Evolutionary conservation across 495 filamentous ascomycete genomes (phyloP).

Genomic region (Aspergillus cavernicola): DNA sequence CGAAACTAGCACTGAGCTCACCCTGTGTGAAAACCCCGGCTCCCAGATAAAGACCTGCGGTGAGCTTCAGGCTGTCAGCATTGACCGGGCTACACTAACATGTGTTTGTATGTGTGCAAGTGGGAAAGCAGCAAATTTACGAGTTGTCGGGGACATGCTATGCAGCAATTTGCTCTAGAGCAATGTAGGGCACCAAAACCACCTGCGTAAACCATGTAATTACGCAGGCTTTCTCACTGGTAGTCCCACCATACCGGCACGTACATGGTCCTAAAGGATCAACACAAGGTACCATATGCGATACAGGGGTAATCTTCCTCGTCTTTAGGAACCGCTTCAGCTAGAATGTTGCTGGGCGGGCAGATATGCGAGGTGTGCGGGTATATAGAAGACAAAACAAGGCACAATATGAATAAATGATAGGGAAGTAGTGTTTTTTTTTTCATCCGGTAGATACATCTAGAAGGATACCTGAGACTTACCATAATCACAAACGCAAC

Average conservation of each 20-base stretch:
- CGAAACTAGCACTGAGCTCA: slow-evolving; percentile 24
- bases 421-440: background rate
- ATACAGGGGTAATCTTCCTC: slow-evolving; percentile 94
- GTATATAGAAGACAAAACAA: slow-evolving; percentile 19
- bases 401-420: slow-evolving; percentile 1
- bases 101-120: slow-evolving; percentile 19
- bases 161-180: slow-evolving; percentile 11
- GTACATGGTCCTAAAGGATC: slow-evolving; percentile 62
- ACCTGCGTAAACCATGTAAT: slow-evolving; percentile 61
- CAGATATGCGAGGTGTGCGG: slow-evolving; percentile 80
- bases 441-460: background rate
- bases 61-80: slow-evolving; percentile 47
- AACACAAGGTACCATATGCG: slow-evolving; percentile 69
- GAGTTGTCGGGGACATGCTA: slow-evolving; percentile 5
- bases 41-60: slow-evolving; percentile 48
- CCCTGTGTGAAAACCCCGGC: slow-evolving; percentile 52
- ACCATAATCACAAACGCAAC: slow-evolving; percentile 57
- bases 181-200: slow-evolving; percentile 90
- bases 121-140: slow-evolving; percentile 17
- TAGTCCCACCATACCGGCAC: slow-evolving; percentile 88
- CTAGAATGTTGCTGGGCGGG: slow-evolving; percentile 78
- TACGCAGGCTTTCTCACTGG: slow-evolving; percentile 76
- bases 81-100: slow-evolving; percentile 19
- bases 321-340: slow-evolving; percentile 96
- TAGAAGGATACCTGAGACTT: slow-evolving; percentile 35